Evolutionary conservation across 352 stramenopile species (phyloP), one percentile per base, ranked within the genome.

Genomic region (Discostella stelligera): DNA sequence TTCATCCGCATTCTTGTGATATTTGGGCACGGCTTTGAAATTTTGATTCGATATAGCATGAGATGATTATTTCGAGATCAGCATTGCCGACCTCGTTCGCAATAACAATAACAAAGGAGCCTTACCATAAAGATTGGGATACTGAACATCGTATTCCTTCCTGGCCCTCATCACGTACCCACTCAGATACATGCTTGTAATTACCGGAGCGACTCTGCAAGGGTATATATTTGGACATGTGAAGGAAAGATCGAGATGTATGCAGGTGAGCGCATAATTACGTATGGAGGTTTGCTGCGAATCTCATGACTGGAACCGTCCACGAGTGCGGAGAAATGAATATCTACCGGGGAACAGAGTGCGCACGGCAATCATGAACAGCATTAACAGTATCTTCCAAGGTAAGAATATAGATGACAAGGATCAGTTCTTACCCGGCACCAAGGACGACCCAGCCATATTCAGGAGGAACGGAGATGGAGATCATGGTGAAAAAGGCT

Each of bases 71-170:
- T 32, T 32, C 27, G 27, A 32, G 27, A 32, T 32, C 27, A 6
- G 27, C 2, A 32, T 32, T 32, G 5, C 27, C 27, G 5, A 32
- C 27, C 27, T 32, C 27, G 2, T 5, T 32, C 27, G 27, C 5
- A 5, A 32, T 32, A 32, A 32, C 2, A 32, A 32, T 5, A n/a
- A n/a, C n/a, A n/a, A n/a, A 32, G 27, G 5, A 32, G 5, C 27
- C 54, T 48, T 27, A 62, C 54, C 87, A 44, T 93, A 93, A 11
- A 86, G 48, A 62, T 91, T 89, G 2, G 88, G 88, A 64, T 92
- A 93, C 41, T 73, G 16, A 44, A 80, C 72, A 56, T 71, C 50
- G 25, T 32, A 80, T 48, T 90, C 41, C n/a, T 84, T 81, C 49
- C 88, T 80, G 6, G 82, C 88, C 37, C 66, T 66, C 88, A 93